These are phyloP conservation scores for Metschnikowia noctiluminum DNA, from an alignment of 805 yeast genomes.

Conservation along the genomic window DNA sequence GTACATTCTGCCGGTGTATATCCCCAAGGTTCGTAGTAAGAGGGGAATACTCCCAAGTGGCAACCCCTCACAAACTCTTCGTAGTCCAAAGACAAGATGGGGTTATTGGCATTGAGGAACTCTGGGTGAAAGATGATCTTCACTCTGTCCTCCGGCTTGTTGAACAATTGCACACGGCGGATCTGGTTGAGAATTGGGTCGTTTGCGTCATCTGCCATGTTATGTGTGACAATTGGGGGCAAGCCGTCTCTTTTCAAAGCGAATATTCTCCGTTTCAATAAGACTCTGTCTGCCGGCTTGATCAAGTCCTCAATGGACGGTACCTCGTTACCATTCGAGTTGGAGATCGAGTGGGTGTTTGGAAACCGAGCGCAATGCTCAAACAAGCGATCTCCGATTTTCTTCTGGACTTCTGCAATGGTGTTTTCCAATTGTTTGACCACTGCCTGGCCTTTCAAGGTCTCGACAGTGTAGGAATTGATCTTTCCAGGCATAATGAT, in stretches of 20 bases:
- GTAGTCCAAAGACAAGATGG: slow-evolving; percentile 87
- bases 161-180: slow-evolving; percentile 87
- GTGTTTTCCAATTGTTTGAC: slow-evolving; percentile 86
- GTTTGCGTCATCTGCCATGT: slow-evolving; percentile 86
- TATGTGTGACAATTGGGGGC: slow-evolving; percentile 96
- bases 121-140: slow-evolving; percentile 98
- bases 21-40: slow-evolving; percentile 99
- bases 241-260: slow-evolving; percentile 85
- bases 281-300: slow-evolving; percentile 82
- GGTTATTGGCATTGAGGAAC: slow-evolving; percentile 90
- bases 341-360: slow-evolving; percentile 41
- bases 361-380: slow-evolving; percentile 80
- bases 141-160: slow-evolving; percentile 84
- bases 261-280: slow-evolving; percentile 86
- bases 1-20: slow-evolving; percentile 99
- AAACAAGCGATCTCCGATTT: slow-evolving; percentile 81
- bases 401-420: slow-evolving; percentile 79
- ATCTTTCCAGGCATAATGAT: slow-evolving; percentile 97
- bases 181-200: slow-evolving; percentile 93
- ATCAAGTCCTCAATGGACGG: slow-evolving; percentile 82
- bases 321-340: slow-evolving; percentile 53
- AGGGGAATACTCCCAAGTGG: slow-evolving; percentile 97
- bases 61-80: slow-evolving; percentile 98
- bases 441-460: slow-evolving; percentile 94
- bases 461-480: slow-evolving; percentile 91